Evolutionary conservation across 352 stramenopile genomes (phyloP), one percentile per base, ranked within the genome.

Genomic region (Aphanomyces stellatus): DNA sequence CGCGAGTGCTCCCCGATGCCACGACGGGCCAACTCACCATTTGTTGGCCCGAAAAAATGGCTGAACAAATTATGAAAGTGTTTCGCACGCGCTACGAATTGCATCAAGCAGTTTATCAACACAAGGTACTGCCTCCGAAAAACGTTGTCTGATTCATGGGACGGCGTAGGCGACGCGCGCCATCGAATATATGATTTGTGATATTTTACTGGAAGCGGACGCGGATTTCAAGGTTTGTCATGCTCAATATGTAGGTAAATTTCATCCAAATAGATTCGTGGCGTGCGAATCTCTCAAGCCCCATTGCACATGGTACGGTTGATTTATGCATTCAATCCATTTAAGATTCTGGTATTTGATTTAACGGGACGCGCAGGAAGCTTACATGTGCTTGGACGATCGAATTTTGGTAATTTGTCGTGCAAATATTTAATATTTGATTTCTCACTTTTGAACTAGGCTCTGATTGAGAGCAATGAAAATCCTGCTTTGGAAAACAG

Each of bases 161-260:
- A 41, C 22, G 4, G 27, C 7, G n/a, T 37, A 64, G 55, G 55
- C 31, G n/a, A 51, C 55, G 4, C 81, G 81, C 2, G 84, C 88
- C 4, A 87, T 93, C 56, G 88, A 97, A 57, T 94, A 91, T 62
- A 97, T 96, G 88, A 73, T 97, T 22, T 85, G 79, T 53, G 87
- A 97, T 63, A 69, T 85, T 3, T 57, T 97, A 27, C 70, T 91
- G 8, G 75, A 81, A 35, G 81, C 88, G 11, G 79, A 94, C 43
- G 31, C 28, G 5, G 24, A 15, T 65, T 65, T 66, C 24, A 49
- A 30, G 60, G 53, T 0, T 22, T 24, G 13, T 31, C 17, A 19
- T 4, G 27, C 7, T 8, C 28, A 11, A 35, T 30, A 11, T 28
- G 2, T 22, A 13, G 15, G 34, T 4, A 53, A 56, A 40, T 34